Evolutionary conservation across 176 grass and related monocot genomes (phyloP).

Genomic region (Aegilops speltoides): DNA sequence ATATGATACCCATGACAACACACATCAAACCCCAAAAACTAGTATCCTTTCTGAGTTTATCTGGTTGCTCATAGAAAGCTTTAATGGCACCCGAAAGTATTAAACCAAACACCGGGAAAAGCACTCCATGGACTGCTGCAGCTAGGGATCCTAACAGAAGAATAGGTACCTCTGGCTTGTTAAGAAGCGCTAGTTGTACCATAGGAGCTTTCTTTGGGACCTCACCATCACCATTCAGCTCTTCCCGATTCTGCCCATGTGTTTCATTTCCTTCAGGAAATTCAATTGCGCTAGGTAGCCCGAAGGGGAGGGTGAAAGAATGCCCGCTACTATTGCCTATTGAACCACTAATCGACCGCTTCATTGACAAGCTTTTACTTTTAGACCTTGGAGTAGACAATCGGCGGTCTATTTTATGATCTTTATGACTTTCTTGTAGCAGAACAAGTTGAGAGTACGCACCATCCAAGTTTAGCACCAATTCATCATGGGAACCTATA

Average conservation of each 20-base stretch:
- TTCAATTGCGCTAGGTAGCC: background rate
- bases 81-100: slow-evolving; percentile 50
- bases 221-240: slow-evolving; percentile 12
- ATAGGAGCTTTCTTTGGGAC: slow-evolving; percentile 43
- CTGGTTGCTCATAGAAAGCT: slow-evolving; percentile 49
- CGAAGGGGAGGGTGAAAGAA: background rate
- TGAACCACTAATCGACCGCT: background rate
- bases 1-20: slow-evolving; percentile 46
- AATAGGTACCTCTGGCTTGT: slow-evolving; percentile 80
- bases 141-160: slow-evolving; percentile 64
- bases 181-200: slow-evolving; percentile 50
- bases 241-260: background rate
- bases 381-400: background rate
- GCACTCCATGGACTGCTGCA: slow-evolving; percentile 60
- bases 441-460: background rate
- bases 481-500: background rate
- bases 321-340: background rate
- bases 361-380: background rate
- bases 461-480: background rate
- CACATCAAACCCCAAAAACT: slow-evolving; percentile 80
- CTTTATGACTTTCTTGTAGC: background rate
- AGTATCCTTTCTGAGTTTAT: slow-evolving; percentile 56
- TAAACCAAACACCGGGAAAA: slow-evolving; percentile 67
- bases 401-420: background rate
- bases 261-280: slow-evolving; percentile 1